phyloP scores from a whole-genome alignment of 148 eudicot species.

The Chenopodium berlandieri region DNA sequence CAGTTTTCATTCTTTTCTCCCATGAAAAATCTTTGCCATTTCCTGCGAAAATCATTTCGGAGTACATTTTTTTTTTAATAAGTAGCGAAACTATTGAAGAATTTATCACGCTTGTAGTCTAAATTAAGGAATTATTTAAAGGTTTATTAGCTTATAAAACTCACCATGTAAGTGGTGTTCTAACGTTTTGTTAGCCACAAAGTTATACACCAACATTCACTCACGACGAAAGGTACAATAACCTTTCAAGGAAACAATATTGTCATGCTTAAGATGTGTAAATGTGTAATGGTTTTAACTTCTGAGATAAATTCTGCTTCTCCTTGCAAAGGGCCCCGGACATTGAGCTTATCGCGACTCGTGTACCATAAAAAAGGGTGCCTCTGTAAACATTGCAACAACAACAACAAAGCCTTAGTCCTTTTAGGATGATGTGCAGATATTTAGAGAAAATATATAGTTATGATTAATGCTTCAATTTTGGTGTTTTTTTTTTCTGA shows the following conservation, averaged over 20 bases:
- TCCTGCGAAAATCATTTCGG: neutral
- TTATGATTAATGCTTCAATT: too few species aligned
- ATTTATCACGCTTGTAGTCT: neutral
- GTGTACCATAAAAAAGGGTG: neutral
- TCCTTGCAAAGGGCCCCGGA: slow-evolving; percentile 2
- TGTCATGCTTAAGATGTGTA: neutral
- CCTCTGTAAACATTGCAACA: slow-evolving; percentile 20
- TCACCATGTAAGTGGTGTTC: slow-evolving; percentile 13
- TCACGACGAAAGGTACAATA: neutral
- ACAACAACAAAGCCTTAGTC: too few species aligned
- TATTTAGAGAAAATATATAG: too few species aligned
- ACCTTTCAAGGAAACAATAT: slow-evolving; percentile 7
- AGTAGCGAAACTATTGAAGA: too few species aligned
- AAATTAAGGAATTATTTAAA: neutral
- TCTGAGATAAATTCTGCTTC: neutral
- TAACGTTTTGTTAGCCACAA: slow-evolving; percentile 16
- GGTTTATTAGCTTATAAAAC: too few species aligned
- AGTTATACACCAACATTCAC: slow-evolving; percentile 28
- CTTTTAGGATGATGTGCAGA: too few species aligned
- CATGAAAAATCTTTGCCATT: slow-evolving; percentile 6
- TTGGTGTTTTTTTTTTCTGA: too few species aligned
- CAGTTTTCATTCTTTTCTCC: slow-evolving; percentile 12
- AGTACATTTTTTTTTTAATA: neutral
- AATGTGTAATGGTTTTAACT: neutral
- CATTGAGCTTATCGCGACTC: slow-evolving; percentile 27